Base-by-base conservation (phyloP, 2,329 filamentous ascomycete genomes). In the Trichoderma asperellum region DNA sequence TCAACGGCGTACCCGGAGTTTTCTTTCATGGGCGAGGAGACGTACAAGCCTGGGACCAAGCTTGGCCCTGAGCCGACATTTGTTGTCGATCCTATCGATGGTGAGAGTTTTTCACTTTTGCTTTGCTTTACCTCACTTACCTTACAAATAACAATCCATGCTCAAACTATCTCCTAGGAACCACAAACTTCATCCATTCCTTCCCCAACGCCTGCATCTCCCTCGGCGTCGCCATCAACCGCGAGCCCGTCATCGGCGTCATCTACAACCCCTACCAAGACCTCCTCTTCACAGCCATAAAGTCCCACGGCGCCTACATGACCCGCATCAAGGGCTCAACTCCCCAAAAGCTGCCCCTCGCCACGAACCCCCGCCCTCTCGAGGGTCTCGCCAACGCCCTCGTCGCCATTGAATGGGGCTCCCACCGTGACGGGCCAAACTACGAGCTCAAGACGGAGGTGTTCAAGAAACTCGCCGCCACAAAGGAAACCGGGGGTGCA, bases 71-170 rank as follows among this genome's bases (percentile, higher is more conserved):
- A 85, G 18, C 92, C 92, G 1, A 95, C 92, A 55, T 94, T 94
- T 80, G 87, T 94, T 76, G 89, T 92, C 73, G 92, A 95, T 77
- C 92, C 92, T 56, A 94, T 95, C 74, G 92, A 95, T 80, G 92
- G 91, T 76, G 70, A 16, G 69, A 60, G 11, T 52, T 43, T 4
- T 29, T 2, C 14, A 12, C 12, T 55, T 21, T 16, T 8, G 21
- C 21, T 21, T 53, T n/a, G 12, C 8, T 24, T 47, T 18, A 10
- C 8, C 14, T n/a, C 10, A 49, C 1, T 1, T 6, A 10, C 37
- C 5, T 6, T 16, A 18, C 5, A 32, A 58, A n/a, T n/a, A 37
- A 21, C 57, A 52, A 40, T 4, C 18, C 2, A 52, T 18, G 24
- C 12, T 53, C 1, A 18, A 14, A 43, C 6, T 10, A 10, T 18